Evolutionary conservation across 306 rosid species (phyloP), one percentile per base, ranked within the genome.

Genomic region (Chamaecrista fasciculata): DNA sequence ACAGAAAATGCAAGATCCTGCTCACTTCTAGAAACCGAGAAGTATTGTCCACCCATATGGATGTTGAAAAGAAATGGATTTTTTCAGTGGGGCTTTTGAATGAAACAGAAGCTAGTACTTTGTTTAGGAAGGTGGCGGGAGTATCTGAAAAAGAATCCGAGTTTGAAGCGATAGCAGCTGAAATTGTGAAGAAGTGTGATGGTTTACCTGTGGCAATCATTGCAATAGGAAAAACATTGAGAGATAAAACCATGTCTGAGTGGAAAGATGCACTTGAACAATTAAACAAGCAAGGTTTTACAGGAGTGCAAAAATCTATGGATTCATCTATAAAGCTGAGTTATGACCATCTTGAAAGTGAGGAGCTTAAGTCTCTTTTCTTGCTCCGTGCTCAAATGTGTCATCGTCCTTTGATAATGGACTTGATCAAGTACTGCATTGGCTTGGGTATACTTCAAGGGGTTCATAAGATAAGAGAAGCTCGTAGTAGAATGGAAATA

Each of bases 371-470:
- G 16, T 44, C 60, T 0, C 19, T 20, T 5, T 67, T 80, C 42
- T 5, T 71, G 39, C 33, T 67, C 0, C 77, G 85, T 34, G 53
- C 69, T 23, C 67, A 16, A 3, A 14, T 57, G 2, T 18, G 2
- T 4, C 39, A 47, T 14, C 20, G 28, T 0, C 1, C 56, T 3
- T 0, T 48, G 0, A 0, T 10, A 25, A 19, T 7, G 34, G 69
- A 75, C 44, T 4, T 67, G 3, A 2, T 48, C 52, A 75, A 55
- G 53, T 11, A 48, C 2, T 23, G 44, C 11, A 21, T 42, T 36
- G 69, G 77, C 36, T 16, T 72, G 23, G 43, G 70, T 7, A 34
- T 36, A 48, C 25, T 72, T 14, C 7, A 61, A 50, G 63, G 51
- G 11, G 8, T 37, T 15, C 20, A 23, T 29, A 34, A 52, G 2